These are phyloP conservation scores for Ophiostoma piceae DNA, from an alignment of 2,329 filamentous ascomycete genomes.

Conservation along the genomic window DNA sequence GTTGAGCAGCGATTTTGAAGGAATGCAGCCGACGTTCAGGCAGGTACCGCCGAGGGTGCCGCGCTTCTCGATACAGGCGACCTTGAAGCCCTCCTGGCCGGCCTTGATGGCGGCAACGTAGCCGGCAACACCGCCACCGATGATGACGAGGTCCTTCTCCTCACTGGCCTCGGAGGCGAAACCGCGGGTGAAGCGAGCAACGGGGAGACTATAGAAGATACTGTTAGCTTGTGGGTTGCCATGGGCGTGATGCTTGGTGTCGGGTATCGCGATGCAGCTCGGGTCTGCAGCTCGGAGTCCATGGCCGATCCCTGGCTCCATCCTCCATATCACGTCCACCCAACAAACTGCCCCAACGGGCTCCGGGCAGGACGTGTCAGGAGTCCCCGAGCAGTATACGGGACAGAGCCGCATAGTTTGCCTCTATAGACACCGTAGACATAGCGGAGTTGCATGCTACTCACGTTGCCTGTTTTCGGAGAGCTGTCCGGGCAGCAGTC, in stretches of 20 bases:
- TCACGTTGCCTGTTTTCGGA: conserved; percentile 36
- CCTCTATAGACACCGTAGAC: neutral
- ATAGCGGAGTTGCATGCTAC: neutral
- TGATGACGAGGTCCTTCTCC: conserved; percentile 95
- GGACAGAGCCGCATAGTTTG: neutral
- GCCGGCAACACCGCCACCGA: conserved; percentile 94
- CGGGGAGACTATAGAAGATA: conserved; percentile 13
- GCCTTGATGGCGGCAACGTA: conserved; percentile 99
- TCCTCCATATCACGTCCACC: neutral
- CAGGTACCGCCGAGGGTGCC: conserved; percentile 92
- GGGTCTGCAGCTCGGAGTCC: neutral
- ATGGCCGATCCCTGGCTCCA: neutral
- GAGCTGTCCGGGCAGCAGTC: conserved; percentile 52
- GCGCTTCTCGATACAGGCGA: conserved; percentile 97
- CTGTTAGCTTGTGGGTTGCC: neutral
- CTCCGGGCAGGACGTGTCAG: neutral
- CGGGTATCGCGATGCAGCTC: neutral
- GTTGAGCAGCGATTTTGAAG: conserved; percentile 98
- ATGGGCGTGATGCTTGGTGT: neutral
- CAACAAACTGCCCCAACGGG: conserved; percentile 4
- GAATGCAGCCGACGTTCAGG: conserved; percentile 98
- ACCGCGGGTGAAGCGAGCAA: conserved; percentile 44
- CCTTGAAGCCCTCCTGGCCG: conserved; percentile 94
- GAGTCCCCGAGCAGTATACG: neutral
- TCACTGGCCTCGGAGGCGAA: conserved; percentile 60